Evolutionary conservation across 441 rosid genomes (phyloP).

Genomic region (Jatropha podagrica): DNA sequence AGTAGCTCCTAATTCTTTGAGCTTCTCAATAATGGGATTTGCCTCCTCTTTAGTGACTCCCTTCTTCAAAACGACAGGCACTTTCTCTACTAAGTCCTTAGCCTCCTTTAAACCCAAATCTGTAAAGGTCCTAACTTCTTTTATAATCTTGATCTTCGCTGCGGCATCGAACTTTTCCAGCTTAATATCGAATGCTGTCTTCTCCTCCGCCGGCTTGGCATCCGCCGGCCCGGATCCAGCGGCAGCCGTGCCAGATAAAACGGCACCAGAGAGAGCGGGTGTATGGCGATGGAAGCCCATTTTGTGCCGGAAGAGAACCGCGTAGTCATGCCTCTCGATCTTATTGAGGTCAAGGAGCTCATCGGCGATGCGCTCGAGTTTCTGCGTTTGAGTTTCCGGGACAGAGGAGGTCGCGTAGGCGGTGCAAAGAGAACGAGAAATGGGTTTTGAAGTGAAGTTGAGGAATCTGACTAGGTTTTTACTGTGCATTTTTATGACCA

Average conservation of each 20-base stretch:
- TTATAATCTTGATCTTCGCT: constrained; percentile 67
- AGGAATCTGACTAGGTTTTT: constrained; percentile 18
- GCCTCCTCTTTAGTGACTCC: constrained; percentile 86
- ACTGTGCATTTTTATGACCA: constrained; percentile 8
- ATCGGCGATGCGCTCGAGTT: constrained; percentile 35
- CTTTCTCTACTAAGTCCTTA: constrained; percentile 82
- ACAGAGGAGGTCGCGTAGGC: constrained; percentile 8
- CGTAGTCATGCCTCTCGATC: constrained; percentile 34
- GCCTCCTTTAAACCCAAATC: constrained; percentile 80
- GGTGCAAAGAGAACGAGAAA: constrained; percentile 22
- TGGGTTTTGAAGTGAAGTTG: constrained; percentile 1
- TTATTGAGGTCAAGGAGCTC: constrained; percentile 29
- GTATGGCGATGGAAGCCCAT: constrained; percentile 31
- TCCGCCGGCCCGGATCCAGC: constrained; percentile 23
- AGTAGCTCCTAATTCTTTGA: constrained; percentile 43
- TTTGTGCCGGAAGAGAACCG: constrained; percentile 32
- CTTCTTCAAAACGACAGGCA: constrained; percentile 57
- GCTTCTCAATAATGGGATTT: constrained; percentile 50
- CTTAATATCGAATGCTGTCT: constrained; percentile 70
- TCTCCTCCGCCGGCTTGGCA: constrained; percentile 51
- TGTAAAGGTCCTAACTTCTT: constrained; percentile 70
- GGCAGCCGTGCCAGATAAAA: constrained; percentile 17
- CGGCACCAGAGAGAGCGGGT: constrained; percentile 23
- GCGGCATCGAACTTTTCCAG: constrained; percentile 71
- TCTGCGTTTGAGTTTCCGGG: constrained; percentile 26